Conservation (phyloP, 2,329 filamentous ascomycete genomes). For the Fusarium proliferatum region DNA sequence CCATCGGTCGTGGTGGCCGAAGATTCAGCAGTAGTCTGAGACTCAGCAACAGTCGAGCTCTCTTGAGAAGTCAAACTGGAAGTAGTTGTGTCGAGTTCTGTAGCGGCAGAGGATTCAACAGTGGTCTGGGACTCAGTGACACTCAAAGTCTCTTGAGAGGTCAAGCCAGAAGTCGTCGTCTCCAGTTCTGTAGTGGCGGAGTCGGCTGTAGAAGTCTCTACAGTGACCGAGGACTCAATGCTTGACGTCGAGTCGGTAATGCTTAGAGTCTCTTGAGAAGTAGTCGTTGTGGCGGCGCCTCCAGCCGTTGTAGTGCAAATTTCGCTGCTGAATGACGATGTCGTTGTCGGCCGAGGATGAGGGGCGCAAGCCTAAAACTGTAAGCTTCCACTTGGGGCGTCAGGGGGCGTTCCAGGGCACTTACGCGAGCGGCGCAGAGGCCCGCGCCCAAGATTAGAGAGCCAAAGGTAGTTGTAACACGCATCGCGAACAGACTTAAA, state of each 20-base stretch:
- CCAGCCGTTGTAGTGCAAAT: not conserved
- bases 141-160: not conserved
- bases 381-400: not conserved
- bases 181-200: not conserved
- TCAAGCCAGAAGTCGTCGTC: not conserved
- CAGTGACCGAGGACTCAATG: not conserved
- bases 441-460: not conserved
- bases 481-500: not conserved
- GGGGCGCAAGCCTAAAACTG: constrained; percentile 3
- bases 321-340: not conserved
- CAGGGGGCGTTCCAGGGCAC: not conserved
- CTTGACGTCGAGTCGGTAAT: no score
- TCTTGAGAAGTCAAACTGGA: not conserved
- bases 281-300: not conserved
- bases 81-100: not conserved
- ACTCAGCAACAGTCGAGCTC: not conserved
- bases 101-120: not conserved
- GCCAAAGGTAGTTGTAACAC: not conserved
- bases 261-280: no score
- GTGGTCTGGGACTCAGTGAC: not conserved
- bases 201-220: not conserved
- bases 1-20: not conserved
- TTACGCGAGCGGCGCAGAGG: constrained; percentile 6
- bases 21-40: not conserved
- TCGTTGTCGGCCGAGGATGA: not conserved